phyloP scores from a whole-genome alignment of 371 early-diverging fungal genomes.

The Zychaea mexicana region DNA sequence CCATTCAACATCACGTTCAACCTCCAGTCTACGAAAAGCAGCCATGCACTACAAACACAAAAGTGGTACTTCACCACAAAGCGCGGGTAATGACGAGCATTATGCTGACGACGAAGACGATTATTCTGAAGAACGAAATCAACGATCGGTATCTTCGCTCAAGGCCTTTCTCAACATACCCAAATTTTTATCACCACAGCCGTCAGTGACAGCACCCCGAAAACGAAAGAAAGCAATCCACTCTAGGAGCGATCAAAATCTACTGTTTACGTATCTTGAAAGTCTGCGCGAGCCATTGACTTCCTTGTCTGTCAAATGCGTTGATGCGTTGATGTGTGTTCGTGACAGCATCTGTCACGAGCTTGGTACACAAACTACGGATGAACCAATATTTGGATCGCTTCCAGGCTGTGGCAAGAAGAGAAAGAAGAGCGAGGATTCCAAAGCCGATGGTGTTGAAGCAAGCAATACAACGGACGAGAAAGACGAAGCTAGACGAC shows the following conservation, averaged over 20 bases:
- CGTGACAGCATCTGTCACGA: slow-evolving; percentile 41
- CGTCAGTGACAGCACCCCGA: slow-evolving; percentile 14
- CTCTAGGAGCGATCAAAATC: slow-evolving; percentile 39
- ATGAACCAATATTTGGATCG: background rate
- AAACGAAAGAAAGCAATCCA: slow-evolving; percentile 50
- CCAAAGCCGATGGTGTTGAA: background rate
- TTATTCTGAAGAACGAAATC: slow-evolving; percentile 1
- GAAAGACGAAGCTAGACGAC: slow-evolving; percentile 3
- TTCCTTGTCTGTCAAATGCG: slow-evolving; percentile 48
- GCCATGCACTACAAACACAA: background rate
- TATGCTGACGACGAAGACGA: background rate
- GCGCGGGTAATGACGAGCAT: background rate
- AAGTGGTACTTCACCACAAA: background rate
- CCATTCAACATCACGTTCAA: too few species aligned
- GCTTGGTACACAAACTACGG: background rate
- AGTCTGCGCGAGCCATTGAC: slow-evolving; percentile 58
- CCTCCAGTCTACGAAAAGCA: background rate
- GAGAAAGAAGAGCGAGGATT: too few species aligned
- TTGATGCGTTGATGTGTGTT: slow-evolving; percentile 46
- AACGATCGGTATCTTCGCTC: slow-evolving; percentile 34
- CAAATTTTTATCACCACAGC: slow-evolving; percentile 4
- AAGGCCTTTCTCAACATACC: slow-evolving; percentile 28
- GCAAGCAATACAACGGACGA: background rate
- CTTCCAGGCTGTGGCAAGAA: too few species aligned
- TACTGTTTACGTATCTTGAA: slow-evolving; percentile 56